These are phyloP conservation scores for Kazachstania sp. DNA, from an alignment of 1,139 yeast species.

Conservation along the genomic window DNA sequence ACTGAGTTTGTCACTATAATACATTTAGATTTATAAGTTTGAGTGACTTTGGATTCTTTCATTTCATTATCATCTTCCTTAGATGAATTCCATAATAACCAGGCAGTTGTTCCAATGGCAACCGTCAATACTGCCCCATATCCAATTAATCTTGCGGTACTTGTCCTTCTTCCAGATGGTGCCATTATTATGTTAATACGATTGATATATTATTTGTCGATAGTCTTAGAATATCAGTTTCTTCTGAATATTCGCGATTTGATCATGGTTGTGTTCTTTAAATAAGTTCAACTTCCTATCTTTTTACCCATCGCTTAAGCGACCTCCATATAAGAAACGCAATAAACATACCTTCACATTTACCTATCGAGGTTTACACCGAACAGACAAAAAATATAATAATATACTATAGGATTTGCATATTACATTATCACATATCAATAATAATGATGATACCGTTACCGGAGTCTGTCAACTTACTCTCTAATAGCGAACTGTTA, in stretches of 20 bases:
- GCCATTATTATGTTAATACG: background rate
- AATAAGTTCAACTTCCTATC: no score
- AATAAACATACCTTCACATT: no score
- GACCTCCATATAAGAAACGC: no score
- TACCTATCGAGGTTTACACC: no score
- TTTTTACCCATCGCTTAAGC: no score
- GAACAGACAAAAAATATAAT: no score
- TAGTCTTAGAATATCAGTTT: no score
- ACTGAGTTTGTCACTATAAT: conserved; percentile 15
- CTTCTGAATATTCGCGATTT: background rate
- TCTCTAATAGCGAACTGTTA: conserved; percentile 19
- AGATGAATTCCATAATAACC: conserved; percentile 3
- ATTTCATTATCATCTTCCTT: background rate
- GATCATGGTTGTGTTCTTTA: background rate
- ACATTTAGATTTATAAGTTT: conserved; percentile 7
- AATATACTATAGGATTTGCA: no score
- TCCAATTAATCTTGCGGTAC: conserved; percentile 1
- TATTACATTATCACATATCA: no score
- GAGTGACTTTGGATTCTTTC: background rate
- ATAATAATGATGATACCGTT: conserved; percentile 2
- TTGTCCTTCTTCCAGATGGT: background rate
- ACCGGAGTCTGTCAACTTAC: conserved; percentile 22
- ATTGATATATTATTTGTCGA: no score
- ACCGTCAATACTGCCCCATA: conserved; percentile 6
- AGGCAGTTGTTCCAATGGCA: conserved; percentile 6